Percentiles rank a stretch among this genome's conserved stretches.
Evolutionary conservation across 2,329 filamentous ascomycete genomes (phyloP).

Genomic region (Chalara sp.): DNA sequence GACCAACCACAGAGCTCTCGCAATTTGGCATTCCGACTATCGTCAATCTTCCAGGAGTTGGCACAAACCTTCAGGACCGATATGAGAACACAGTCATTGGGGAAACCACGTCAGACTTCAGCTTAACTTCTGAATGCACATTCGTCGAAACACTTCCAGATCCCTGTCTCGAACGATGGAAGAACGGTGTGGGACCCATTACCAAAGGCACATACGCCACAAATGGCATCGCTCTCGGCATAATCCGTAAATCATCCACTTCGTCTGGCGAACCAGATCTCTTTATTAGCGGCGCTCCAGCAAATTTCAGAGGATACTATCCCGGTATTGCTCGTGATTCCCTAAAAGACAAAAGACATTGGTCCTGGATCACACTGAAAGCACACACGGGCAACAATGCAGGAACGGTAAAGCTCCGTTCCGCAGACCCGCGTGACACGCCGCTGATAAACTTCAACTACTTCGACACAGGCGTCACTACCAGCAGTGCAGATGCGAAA

Average conservation of each 20-base stretch:
- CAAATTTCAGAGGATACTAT: constrained; percentile 36
- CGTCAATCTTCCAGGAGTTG: constrained; percentile 57
- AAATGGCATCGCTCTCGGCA: constrained; percentile 43
- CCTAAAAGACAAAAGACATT: constrained; percentile 33
- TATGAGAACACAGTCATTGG: constrained; percentile 43
- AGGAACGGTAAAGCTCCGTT: constrained; percentile 55
- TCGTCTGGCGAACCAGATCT: constrained; percentile 32
- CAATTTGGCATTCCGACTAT: constrained; percentile 42
- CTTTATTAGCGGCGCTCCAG: constrained; percentile 26
- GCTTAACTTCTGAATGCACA: constrained; percentile 10
- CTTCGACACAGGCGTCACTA: constrained; percentile 38
- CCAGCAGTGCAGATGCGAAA: constrained; percentile 3
- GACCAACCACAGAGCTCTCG: constrained; percentile 32
- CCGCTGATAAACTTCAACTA: constrained; percentile 59
- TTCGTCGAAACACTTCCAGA: constrained; percentile 1
- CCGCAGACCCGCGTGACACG: constrained; percentile 54
- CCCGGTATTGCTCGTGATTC: constrained; percentile 28
- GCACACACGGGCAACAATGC: constrained; percentile 55
- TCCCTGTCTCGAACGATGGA: background rate
- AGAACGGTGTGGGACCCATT: constrained; percentile 22
- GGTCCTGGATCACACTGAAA: constrained; percentile 41
- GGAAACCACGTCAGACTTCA: constrained; percentile 21
- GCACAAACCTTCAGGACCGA: constrained; percentile 49
- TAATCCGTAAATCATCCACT: constrained; percentile 24
- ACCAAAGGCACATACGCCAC: constrained; percentile 21